These are phyloP conservation scores for Yarrowia sp. DNA, from an alignment of 805 yeast genomes.

Conservation along the genomic window DNA sequence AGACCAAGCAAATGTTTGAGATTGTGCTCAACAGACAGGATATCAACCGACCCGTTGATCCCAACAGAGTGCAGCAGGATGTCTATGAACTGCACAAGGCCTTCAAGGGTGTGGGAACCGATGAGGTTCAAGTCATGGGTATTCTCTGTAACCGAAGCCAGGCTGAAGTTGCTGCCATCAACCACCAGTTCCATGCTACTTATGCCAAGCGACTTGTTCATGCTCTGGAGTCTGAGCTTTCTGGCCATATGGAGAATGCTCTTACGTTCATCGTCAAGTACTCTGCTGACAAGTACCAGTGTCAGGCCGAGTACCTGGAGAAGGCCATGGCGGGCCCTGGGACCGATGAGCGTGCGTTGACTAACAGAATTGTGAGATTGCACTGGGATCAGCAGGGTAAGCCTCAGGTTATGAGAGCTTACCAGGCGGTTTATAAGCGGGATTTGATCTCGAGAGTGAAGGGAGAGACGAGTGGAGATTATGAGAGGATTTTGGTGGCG, in stretches of 20 bases:
- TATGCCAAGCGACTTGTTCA: constrained; percentile 29
- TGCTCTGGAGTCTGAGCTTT: constrained; percentile 30
- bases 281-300: constrained; percentile 29
- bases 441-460: constrained; percentile 31
- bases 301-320: constrained; percentile 32
- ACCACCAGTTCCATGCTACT: constrained; percentile 25
- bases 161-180: constrained; percentile 30
- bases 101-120: constrained; percentile 31
- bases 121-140: constrained; percentile 32
- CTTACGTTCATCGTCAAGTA: constrained; percentile 30
- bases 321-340: constrained; percentile 33
- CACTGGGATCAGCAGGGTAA: constrained; percentile 32
- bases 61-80: constrained; percentile 29
- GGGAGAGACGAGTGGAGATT: constrained; percentile 33
- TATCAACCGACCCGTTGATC: constrained; percentile 26
- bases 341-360: constrained; percentile 31
- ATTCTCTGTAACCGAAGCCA: constrained; percentile 31
- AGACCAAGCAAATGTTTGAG: constrained; percentile 31
- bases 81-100: constrained; percentile 31
- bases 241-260: constrained; percentile 34
- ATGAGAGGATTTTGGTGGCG: constrained; percentile 31
- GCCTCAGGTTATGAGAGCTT: constrained; percentile 29
- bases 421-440: constrained; percentile 26
- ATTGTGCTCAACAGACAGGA: constrained; percentile 31
- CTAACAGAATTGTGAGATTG: constrained; percentile 31